Evolutionary conservation across 2,329 filamentous ascomycete genomes (phyloP).

Genomic region (Trichophyton simii): DNA sequence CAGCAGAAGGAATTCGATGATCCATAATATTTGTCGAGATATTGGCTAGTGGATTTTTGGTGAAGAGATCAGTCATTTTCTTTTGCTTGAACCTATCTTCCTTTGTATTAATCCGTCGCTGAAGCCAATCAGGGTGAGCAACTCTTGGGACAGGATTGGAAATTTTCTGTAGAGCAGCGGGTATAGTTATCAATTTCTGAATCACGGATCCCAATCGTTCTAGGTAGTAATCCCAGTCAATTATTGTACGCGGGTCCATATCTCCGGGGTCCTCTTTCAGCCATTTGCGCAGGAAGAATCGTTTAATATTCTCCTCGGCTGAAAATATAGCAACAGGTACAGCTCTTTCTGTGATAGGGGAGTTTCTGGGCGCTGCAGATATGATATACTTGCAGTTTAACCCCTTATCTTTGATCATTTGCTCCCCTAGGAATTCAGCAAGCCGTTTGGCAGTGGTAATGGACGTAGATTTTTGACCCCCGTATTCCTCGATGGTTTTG

Average conservation of each 20-base stretch:
- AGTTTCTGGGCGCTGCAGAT: constrained; percentile 69
- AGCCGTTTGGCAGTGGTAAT: constrained; percentile 93
- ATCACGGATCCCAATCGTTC: constrained; percentile 94
- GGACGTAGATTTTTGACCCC: constrained; percentile 90
- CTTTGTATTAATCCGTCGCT: constrained; percentile 83
- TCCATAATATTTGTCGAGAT: constrained; percentile 50
- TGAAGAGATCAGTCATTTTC: constrained; percentile 91
- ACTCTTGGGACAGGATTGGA: constrained; percentile 90
- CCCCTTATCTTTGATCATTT: constrained; percentile 99
- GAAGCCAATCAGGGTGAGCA: constrained; percentile 90
- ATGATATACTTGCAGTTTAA: constrained; percentile 99
- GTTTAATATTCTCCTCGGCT: constrained; percentile 75
- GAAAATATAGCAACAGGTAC: constrained; percentile 96
- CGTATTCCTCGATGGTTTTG: constrained; percentile 95
- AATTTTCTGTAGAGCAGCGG: constrained; percentile 87
- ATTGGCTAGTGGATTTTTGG: constrained; percentile 53
- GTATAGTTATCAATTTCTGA: constrained; percentile 97
- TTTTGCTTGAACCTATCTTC: constrained; percentile 98
- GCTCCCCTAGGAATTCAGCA: constrained; percentile 90
- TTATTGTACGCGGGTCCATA: constrained; percentile 76
- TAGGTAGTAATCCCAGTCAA: constrained; percentile 96
- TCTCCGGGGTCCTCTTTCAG: constrained; percentile 81
- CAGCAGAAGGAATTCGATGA: constrained; percentile 42
- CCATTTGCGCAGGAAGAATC: constrained; percentile 87
- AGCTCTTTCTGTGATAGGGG: constrained; percentile 87